Percentiles rank a stretch among this genome's conserved stretches.
Conservation (phyloP, 805 yeast genomes). For the Clavispora vitiphila region DNA sequence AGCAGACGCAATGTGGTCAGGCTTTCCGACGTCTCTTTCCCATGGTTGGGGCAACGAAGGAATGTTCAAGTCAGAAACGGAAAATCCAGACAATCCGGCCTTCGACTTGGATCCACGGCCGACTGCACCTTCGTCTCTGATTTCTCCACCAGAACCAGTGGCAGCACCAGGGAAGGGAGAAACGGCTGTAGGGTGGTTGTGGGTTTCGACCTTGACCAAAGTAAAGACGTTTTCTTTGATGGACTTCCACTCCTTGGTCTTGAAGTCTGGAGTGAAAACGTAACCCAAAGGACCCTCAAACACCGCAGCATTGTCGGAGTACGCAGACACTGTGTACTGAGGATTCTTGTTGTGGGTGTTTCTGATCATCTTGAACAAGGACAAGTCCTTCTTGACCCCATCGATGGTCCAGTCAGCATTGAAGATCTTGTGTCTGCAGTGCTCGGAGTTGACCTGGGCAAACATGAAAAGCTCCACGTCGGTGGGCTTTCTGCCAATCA, state of each 20-base stretch:
- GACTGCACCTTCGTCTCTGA: constrained; percentile 99
- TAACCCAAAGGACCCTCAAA: constrained; percentile 78
- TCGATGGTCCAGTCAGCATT: constrained; percentile 98
- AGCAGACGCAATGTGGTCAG: constrained; percentile 87
- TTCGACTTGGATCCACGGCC: constrained; percentile 97
- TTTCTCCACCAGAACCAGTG: constrained; percentile 99
- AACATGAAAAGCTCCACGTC: constrained; percentile 98
- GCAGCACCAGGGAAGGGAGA: constrained; percentile 99
- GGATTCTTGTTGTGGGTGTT: constrained; percentile 83
- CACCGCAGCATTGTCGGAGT: constrained; percentile 97
- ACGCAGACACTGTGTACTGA: constrained; percentile 83
- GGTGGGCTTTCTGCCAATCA: constrained; percentile 83
- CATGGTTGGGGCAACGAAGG: constrained; percentile 89
- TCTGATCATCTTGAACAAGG: constrained; percentile 91
- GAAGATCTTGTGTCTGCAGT: constrained; percentile 98
- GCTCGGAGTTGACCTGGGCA: constrained; percentile 99
- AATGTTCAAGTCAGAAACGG: constrained; percentile 84
- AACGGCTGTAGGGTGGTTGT: constrained; percentile 98
- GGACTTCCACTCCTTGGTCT: constrained; percentile 68
- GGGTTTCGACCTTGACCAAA: constrained; percentile 94
- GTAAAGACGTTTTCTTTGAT: constrained; percentile 78
- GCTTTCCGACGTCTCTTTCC: constrained; percentile 89
- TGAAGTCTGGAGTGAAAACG: constrained; percentile 72
- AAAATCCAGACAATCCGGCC: constrained; percentile 92
- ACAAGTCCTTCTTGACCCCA: constrained; percentile 62